Base-by-base conservation (phyloP, 805 yeast genomes). In the Yarrowia sp. region DNA sequence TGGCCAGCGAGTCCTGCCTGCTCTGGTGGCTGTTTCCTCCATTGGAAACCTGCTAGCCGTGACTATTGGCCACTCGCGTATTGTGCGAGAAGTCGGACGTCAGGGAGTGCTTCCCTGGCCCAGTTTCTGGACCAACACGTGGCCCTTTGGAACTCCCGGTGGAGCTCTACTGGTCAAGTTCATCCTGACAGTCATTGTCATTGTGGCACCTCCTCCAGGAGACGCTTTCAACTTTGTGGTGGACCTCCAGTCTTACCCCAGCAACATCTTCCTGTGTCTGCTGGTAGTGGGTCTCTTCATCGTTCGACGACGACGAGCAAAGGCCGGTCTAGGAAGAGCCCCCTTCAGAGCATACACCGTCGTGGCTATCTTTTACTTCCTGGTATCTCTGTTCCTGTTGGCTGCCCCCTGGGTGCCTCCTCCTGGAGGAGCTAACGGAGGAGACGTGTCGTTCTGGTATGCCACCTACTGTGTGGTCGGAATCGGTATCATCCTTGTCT, bases 31-130 rank as follows among this genome's bases (percentile, higher is more conserved):
- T 3, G 74, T 85, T 30, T 87, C 89, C 14, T 86, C 86, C 64
- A 77, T 87, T 50, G 91, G 91, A 1, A 87, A 87, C 70, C 86
- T 87, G 15, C 77, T 87, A 58, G 90, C 87, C 47, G 91, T 87
- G 3, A 80, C 86, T 7, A 87, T 82, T 72, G 87, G 89, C 5
- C 87, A 85, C 68, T 81, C 87, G 5, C 75, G 86, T 42, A 87
- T 87, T 44, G 85, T 84, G 71, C 85, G 83, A 71, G 88, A 85
- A 70, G 76, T 87, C 56, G 89, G 87, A 1, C 76, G 74, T 47
- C 86, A 84, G 71, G 71, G 78, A 14, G 68, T 81, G 13, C 73
- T 87, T 14, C 91, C 91, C 1, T 84, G 80, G 69, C 79, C 87
- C 2, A 70, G 73, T 1, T 71, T 74, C 17, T 83, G 86, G 72